Conservation (phyloP, 2,329 filamentous ascomycete genomes). For the Talaromyces sp. region DNA sequence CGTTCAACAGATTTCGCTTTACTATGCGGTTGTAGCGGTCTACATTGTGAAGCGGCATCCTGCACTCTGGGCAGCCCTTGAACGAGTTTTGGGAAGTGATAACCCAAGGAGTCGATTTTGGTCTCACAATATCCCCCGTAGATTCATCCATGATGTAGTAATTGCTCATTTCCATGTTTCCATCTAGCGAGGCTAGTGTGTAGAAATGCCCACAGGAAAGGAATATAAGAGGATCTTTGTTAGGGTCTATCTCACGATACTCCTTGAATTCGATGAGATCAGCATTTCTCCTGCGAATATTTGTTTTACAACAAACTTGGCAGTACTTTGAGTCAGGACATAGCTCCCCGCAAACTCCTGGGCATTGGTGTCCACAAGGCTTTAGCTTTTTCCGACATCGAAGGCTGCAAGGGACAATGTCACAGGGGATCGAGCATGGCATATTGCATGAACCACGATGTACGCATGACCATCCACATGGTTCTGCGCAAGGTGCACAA, state of each 20-base stretch:
- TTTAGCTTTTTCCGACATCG: conserved; percentile 13
- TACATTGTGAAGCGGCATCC: conserved; percentile 11
- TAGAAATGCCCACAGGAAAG: conserved; percentile 16
- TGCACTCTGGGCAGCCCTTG: conserved; percentile 14
- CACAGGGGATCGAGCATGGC: conserved; percentile 17
- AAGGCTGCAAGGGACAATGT: conserved; percentile 13
- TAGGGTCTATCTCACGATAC: conserved; percentile 8
- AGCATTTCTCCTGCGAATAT: background rate
- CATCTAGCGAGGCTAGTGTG: conserved; percentile 11
- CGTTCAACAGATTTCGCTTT: conserved; percentile 13
- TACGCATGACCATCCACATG: conserved; percentile 13
- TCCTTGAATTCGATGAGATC: background rate
- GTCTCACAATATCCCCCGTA: background rate
- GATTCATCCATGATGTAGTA: conserved; percentile 2
- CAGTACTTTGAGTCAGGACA: conserved; percentile 13
- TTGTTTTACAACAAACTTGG: conserved; percentile 7
- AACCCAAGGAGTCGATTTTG: background rate
- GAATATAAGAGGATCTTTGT: conserved; percentile 12
- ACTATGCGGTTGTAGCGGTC: conserved; percentile 14
- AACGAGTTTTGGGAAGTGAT: background rate
- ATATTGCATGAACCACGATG: conserved; percentile 14
- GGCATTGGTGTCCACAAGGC: conserved; percentile 17
- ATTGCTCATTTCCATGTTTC: conserved; percentile 6
- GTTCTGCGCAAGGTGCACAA: conserved; percentile 15
- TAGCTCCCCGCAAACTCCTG: conserved; percentile 15